Evolutionary conservation across 2,329 filamentous ascomycete genomes (phyloP).

Genomic region (Trichocomaceae sp.): DNA sequence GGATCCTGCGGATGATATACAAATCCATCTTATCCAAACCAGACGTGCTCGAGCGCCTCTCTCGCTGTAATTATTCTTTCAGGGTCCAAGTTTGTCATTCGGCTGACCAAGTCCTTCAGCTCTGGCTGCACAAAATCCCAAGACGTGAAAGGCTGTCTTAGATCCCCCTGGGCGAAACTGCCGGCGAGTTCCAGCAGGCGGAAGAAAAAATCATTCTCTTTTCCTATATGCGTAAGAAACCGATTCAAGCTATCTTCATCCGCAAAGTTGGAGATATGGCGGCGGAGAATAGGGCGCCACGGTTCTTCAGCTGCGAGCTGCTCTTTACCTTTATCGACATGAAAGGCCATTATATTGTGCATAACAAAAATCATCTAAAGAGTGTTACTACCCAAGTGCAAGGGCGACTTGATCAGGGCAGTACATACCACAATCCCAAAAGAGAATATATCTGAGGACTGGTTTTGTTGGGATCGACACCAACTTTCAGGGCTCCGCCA

Average conservation of each 20-base stretch:
- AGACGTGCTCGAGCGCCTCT: too few species aligned
- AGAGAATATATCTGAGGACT: conserved; percentile 31
- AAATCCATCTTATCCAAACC: too few species aligned
- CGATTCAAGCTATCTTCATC: too few species aligned
- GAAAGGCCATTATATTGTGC: too few species aligned
- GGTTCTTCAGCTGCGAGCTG: too few species aligned
- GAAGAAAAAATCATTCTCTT: conserved; percentile 18
- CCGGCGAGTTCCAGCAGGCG: conserved; percentile 32
- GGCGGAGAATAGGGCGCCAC: too few species aligned
- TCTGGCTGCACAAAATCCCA: conserved; percentile 36
- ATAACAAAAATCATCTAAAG: too few species aligned
- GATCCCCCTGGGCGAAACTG: conserved; percentile 33
- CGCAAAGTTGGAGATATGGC: too few species aligned
- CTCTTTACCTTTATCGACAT: too few species aligned
- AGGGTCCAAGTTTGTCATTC: conserved; percentile 29
- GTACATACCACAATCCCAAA: conserved; percentile 30
- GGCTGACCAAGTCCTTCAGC: conserved; percentile 20
- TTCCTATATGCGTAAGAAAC: conserved; percentile 16
- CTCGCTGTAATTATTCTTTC: conserved; percentile 17
- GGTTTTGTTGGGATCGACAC: conserved; percentile 25
- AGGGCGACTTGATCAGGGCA: conserved; percentile 18
- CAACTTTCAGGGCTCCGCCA: conserved; percentile 34
- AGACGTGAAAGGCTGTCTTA: conserved; percentile 35
- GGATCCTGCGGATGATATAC: too few species aligned
- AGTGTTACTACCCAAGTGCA: too few species aligned